phyloP scores from a whole-genome alignment of 1,284 basidiomycete genomes.

The Cryptococcus sp. region DNA sequence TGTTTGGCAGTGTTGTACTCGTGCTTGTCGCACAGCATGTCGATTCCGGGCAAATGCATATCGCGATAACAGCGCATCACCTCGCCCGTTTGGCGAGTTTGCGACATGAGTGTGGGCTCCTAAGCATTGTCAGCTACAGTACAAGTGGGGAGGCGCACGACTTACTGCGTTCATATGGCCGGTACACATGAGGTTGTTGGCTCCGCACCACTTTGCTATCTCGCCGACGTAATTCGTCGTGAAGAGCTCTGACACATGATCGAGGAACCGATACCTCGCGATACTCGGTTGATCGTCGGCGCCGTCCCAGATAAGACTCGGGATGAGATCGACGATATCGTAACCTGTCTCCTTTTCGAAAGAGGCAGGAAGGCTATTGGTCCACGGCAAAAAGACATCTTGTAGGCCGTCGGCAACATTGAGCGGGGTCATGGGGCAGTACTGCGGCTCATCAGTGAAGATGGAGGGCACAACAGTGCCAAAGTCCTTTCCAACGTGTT shows the following conservation, averaged over 20 bases:
- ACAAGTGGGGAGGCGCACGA: neutral
- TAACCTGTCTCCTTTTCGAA: constrained; percentile 15
- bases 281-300: constrained; percentile 10
- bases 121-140: neutral
- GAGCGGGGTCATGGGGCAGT: constrained; percentile 22
- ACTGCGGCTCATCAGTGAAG: constrained; percentile 40
- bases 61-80: constrained; percentile 37
- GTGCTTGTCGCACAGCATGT: constrained; percentile 34
- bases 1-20: constrained; percentile 42
- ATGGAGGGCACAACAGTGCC: constrained; percentile 30
- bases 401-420: constrained; percentile 13
- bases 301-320: constrained; percentile 31
- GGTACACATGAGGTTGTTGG: constrained; percentile 24
- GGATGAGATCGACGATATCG: constrained; percentile 27
- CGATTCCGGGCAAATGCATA: constrained; percentile 38
- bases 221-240: constrained; percentile 22
- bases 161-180: constrained; percentile 35
- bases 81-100: constrained; percentile 32
- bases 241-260: constrained; percentile 30
- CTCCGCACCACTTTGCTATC: constrained; percentile 30
- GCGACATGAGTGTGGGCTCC: constrained; percentile 31
- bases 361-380: constrained; percentile 12
- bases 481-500: constrained; percentile 30
- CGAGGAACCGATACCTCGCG: constrained; percentile 24
- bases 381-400: constrained; percentile 39